Evolutionary conservation across 768 basidiomycete genomes (phyloP), one percentile per base, ranked within the genome.

Genomic region (Leccinum subgranulosum): DNA sequence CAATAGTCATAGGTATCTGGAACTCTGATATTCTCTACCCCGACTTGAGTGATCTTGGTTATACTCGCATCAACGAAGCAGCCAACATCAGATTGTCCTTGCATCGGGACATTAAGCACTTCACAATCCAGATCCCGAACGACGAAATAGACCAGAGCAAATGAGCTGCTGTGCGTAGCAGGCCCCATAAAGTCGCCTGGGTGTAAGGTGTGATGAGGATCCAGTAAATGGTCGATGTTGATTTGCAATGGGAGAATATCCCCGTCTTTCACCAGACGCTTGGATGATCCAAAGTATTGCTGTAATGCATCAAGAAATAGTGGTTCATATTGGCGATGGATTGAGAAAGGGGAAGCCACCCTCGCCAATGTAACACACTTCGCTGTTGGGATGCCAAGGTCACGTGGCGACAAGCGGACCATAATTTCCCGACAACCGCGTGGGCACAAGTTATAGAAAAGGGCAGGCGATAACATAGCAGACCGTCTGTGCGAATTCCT

Each of bases 11-110:
- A 73, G 5, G 77, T 72, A 66, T 83, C 80, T 27, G 84, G 88
- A 39, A 86, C 78, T 56, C 80, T 77, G 7, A 76, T 77, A 60
- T 88, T 82, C 64, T 93, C 92, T 7, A 91, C 65, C 0, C 96
- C 94, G 0, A 84, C 79, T 70, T 95, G 91, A 8, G 90, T 71
- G 65, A 98, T 83, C 53, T 85, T 84, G 19, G 96, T 96, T 7
- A 79, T 68, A 2, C 77, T 69, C 1, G 85, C 73, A 64, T 98
- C 92, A 19, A 97, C 79, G 81, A 90, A 90, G 65, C 89, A 95
- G 0, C 96, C 96, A 17, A 94, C 68, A 64, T 91, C 84, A 15
- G 84, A 82, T 23, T 81, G 75, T 61, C 84, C 81, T 6, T 56
- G 61, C 31, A 72, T 70, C 41, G 74, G 69, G 9, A 29, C 70